These are phyloP conservation scores for Pythium pyrilobum DNA, from an alignment of 352 stramenopile genomes.

Conservation along the genomic window DNA sequence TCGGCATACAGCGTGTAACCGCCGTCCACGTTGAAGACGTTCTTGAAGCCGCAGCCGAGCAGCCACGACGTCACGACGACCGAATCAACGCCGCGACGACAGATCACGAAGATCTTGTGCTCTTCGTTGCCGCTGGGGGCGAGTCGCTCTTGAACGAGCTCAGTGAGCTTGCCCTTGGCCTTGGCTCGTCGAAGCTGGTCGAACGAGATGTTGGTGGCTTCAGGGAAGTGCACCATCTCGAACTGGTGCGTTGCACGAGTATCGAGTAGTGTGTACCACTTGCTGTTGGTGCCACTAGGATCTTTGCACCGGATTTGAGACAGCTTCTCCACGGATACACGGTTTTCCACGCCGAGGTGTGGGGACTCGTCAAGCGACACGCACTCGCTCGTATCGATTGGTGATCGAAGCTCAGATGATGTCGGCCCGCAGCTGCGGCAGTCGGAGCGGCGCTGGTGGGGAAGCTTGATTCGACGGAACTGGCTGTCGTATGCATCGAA, in stretches of 20 bases:
- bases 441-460: conserved; percentile 25
- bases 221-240: conserved; percentile 70
- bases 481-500: conserved; percentile 76
- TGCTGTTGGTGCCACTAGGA: too few relatives aligned
- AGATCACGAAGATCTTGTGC: conserved; percentile 53
- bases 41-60: conserved; percentile 28
- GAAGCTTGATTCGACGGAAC: conserved; percentile 63
- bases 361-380: neutral
- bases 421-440: conserved; percentile 27
- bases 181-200: conserved; percentile 18
- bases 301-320: conserved; percentile 12
- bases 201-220: conserved; percentile 64
- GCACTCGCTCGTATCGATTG: neutral
- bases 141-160: neutral
- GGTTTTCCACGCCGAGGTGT: conserved; percentile 23
- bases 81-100: conserved; percentile 74
- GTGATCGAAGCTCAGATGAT: neutral
- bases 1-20: conserved; percentile 63
- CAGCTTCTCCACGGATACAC: conserved; percentile 37
- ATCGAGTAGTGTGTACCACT: conserved; percentile 52
- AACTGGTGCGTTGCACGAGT: conserved; percentile 54
- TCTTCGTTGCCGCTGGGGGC: neutral
- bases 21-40: conserved; percentile 61
- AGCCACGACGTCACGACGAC: conserved; percentile 53
- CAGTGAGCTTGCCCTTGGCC: neutral